These are phyloP conservation scores for Piper longum DNA, from an alignment of 164 flowering plant species.

Conservation along the genomic window DNA sequence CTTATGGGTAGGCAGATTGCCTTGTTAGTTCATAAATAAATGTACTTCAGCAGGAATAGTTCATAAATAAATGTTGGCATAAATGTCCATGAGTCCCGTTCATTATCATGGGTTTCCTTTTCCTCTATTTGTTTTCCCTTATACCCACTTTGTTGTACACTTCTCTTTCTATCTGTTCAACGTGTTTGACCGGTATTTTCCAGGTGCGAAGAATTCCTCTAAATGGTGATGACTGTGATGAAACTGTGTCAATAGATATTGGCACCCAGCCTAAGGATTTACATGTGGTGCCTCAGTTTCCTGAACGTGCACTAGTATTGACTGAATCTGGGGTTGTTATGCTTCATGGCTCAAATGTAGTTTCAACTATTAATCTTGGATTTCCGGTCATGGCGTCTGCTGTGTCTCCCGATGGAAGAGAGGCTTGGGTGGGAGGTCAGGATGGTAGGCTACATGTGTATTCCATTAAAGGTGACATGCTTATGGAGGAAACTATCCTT, in stretches of 20 bases:
- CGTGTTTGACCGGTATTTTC: neutral
- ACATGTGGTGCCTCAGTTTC: constrained; percentile 42
- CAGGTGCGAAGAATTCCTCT: constrained; percentile 65
- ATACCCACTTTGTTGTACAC: too few relatives aligned
- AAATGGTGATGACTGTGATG: constrained; percentile 64
- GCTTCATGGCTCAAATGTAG: constrained; percentile 53
- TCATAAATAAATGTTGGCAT: too few relatives aligned
- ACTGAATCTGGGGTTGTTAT: constrained; percentile 71
- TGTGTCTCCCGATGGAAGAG: constrained; percentile 79
- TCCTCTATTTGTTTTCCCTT: too few relatives aligned
- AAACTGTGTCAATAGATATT: constrained; percentile 50
- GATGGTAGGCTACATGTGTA: constrained; percentile 82
- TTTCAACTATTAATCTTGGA: constrained; percentile 61
- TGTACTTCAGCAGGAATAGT: too few relatives aligned
- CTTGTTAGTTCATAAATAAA: too few relatives aligned
- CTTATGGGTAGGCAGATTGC: neutral
- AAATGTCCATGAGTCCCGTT: too few relatives aligned
- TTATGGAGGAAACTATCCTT: constrained; percentile 68
- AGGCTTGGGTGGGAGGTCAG: constrained; percentile 85
- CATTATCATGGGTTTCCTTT: too few relatives aligned
- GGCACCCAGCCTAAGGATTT: constrained; percentile 86
- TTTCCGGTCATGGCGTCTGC: constrained; percentile 67
- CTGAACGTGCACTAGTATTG: constrained; percentile 61
- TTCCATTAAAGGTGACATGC: constrained; percentile 56
- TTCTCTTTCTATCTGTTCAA: neutral